phyloP scores from a whole-genome alignment of 2,329 filamentous ascomycete genomes.

The Verticillium alfalfae region DNA sequence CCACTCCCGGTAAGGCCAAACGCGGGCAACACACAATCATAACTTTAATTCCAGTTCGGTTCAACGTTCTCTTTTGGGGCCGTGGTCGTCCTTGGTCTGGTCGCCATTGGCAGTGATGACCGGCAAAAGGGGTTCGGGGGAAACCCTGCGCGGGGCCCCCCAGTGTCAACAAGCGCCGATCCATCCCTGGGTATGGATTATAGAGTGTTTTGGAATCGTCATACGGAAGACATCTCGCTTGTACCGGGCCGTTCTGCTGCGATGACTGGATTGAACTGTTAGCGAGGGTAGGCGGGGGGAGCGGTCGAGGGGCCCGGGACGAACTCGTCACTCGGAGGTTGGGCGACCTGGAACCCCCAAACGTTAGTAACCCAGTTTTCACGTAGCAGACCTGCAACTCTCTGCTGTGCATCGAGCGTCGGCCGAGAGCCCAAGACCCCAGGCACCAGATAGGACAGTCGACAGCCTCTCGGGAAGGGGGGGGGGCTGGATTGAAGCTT shows the following conservation, averaged over 20 bases:
- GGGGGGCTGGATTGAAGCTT: background rate
- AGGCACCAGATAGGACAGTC: background rate
- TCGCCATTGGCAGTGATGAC: constrained; percentile 96
- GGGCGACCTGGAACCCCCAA: constrained; percentile 44
- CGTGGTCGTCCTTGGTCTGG: constrained; percentile 94
- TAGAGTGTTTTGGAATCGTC: constrained; percentile 28
- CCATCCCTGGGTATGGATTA: background rate
- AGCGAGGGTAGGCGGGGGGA: background rate
- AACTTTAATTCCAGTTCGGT: constrained; percentile 99
- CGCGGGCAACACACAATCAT: constrained; percentile 74
- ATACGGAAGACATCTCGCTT: constrained; percentile 98
- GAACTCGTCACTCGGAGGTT: constrained; percentile 93
- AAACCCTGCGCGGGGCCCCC: constrained; percentile 60
- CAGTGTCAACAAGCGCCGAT: background rate
- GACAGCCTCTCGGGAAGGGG: background rate
- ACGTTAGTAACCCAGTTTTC: background rate
- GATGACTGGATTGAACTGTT: constrained; percentile 63
- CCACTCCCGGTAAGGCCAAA: background rate
- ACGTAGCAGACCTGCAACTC: background rate
- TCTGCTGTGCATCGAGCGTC: background rate
- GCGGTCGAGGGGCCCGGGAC: constrained; percentile 20
- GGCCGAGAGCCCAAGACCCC: background rate
- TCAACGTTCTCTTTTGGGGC: constrained; percentile 96
- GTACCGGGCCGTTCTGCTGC: constrained; percentile 96
- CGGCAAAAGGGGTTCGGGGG: constrained; percentile 96